These are phyloP conservation scores for Leishmania mexicana DNA, from an alignment of 208 protist genomes.

Conservation along the genomic window DNA sequence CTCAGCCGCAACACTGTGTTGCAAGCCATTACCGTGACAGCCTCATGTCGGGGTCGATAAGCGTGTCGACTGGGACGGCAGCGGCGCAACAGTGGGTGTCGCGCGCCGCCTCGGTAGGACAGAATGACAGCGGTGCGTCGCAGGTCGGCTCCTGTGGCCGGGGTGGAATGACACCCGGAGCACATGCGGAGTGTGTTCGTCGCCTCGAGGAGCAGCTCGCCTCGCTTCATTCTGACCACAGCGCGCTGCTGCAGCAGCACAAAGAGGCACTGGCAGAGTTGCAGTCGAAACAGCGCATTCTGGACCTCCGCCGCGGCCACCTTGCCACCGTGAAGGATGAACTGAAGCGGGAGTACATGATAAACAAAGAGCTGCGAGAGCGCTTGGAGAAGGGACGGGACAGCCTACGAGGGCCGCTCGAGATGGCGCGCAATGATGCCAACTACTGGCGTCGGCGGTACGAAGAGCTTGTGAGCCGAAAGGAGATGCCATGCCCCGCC, in stretches of 20 bases:
- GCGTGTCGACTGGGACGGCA: constrained; percentile 10
- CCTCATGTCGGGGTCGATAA: neutral
- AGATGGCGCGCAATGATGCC: constrained; percentile 58
- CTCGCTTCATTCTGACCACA: constrained; percentile 23
- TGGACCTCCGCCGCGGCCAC: constrained; percentile 69
- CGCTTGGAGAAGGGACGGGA: constrained; percentile 50
- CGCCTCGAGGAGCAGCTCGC: constrained; percentile 36
- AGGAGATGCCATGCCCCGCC: neutral
- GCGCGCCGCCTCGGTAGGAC: constrained; percentile 9
- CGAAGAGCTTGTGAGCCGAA: constrained; percentile 48
- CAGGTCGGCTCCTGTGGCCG: neutral
- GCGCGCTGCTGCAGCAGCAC: constrained; percentile 42
- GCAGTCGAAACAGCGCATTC: constrained; percentile 52
- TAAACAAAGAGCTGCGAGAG: constrained; percentile 53
- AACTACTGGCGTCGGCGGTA: constrained; percentile 71
- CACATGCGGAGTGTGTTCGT: constrained; percentile 31
- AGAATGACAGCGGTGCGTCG: neutral
- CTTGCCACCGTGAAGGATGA: constrained; percentile 75
- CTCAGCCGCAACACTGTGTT: constrained; percentile 5
- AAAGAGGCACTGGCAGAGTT: constrained; percentile 48
- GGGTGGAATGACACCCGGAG: constrained; percentile 1
- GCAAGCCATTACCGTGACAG: neutral
- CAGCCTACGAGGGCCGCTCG: constrained; percentile 33
- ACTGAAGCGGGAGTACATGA: constrained; percentile 57
- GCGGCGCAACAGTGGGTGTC: constrained; percentile 20